Percentiles rank a stretch among this genome's conserved stretches.
These are phyloP conservation scores for Picea mariana DNA, from an alignment of 83 land plant genomes.

Conservation along the genomic window DNA sequence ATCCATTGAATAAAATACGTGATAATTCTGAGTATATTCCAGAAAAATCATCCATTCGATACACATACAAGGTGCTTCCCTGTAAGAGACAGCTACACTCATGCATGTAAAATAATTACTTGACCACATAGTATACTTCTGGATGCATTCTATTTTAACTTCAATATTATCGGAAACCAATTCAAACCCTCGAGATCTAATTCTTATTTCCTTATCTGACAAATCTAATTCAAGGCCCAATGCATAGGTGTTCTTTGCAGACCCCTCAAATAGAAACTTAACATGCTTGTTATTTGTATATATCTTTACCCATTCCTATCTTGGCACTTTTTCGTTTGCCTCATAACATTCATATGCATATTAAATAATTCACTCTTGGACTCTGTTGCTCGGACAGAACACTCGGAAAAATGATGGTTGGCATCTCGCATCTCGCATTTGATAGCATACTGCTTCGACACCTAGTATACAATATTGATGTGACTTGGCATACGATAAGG, in stretches of 20 bases:
- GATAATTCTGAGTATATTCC: constrained; percentile 77
- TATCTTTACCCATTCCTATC: no score
- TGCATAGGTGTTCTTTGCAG: constrained; percentile 69
- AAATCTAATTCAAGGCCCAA: constrained; percentile 90
- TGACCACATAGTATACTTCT: neutral
- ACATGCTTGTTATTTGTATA: neutral
- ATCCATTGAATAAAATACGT: constrained; percentile 67
- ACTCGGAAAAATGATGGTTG: no score
- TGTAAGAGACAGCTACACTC: constrained; percentile 19
- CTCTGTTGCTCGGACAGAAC: no score
- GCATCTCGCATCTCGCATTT: no score
- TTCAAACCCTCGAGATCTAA: constrained; percentile 68
- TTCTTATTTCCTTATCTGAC: constrained; percentile 72
- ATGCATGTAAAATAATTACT: no score
- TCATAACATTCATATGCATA: no score
- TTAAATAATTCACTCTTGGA: no score
- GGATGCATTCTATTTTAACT: no score
- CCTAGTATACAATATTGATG: no score
- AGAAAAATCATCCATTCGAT: constrained; percentile 45
- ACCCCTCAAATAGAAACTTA: constrained; percentile 84
- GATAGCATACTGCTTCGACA: no score
- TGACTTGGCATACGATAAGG: no score
- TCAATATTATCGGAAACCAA: constrained; percentile 25
- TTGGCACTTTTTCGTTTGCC: no score
- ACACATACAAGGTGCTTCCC: constrained; percentile 60